A percentile compares a stretch with the other conserved stretches of the same genome.
phyloP scores from a whole-genome alignment of 2,329 filamentous ascomycete species.

The Ascochyta pisi region DNA sequence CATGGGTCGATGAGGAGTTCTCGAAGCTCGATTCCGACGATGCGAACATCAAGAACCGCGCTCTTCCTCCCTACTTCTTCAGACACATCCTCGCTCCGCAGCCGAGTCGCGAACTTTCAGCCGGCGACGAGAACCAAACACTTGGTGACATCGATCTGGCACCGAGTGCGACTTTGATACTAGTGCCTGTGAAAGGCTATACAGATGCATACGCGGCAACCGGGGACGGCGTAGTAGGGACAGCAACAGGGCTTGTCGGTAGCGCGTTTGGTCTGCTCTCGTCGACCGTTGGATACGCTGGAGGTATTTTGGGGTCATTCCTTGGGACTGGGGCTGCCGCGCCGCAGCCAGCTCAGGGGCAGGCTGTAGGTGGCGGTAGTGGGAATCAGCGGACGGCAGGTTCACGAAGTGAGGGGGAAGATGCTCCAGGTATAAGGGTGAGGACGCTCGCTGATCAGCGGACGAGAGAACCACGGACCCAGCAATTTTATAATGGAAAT shows the following conservation, averaged over 20 bases:
- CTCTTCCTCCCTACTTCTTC: slow-evolving; percentile 73
- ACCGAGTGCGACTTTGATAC: slow-evolving; percentile 82
- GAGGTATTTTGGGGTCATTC: slow-evolving; percentile 41
- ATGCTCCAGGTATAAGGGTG: slow-evolving; percentile 47
- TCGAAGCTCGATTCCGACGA: slow-evolving; percentile 30
- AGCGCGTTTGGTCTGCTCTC: slow-evolving; percentile 46
- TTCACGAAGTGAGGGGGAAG: slow-evolving; percentile 17
- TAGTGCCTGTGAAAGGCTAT: slow-evolving; percentile 72
- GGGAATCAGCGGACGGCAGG: slow-evolving; percentile 17
- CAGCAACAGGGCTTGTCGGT: slow-evolving; percentile 41
- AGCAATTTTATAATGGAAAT: slow-evolving; percentile 90
- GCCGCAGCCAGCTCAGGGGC: slow-evolving; percentile 15
- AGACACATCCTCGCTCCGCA: slow-evolving; percentile 81
- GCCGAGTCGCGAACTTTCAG: slow-evolving; percentile 76
- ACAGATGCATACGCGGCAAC: slow-evolving; percentile 63
- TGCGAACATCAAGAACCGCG: slow-evolving; percentile 28
- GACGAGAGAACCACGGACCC: slow-evolving; percentile 58
- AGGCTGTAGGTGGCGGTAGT: slow-evolving; percentile 19
- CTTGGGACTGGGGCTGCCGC: slow-evolving; percentile 28
- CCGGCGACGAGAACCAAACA: slow-evolving; percentile 73
- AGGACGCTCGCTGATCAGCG: slow-evolving; percentile 55
- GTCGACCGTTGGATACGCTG: slow-evolving; percentile 43
- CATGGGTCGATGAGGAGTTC: slow-evolving; percentile 72
- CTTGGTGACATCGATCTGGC: slow-evolving; percentile 74
- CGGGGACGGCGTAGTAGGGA: slow-evolving; percentile 39